A percentile compares a stretch with the other conserved stretches of the same genome.
These are phyloP conservation scores for Fusarium sp. DNA, from an alignment of 2,329 filamentous ascomycete genomes.

Conservation along the genomic window DNA sequence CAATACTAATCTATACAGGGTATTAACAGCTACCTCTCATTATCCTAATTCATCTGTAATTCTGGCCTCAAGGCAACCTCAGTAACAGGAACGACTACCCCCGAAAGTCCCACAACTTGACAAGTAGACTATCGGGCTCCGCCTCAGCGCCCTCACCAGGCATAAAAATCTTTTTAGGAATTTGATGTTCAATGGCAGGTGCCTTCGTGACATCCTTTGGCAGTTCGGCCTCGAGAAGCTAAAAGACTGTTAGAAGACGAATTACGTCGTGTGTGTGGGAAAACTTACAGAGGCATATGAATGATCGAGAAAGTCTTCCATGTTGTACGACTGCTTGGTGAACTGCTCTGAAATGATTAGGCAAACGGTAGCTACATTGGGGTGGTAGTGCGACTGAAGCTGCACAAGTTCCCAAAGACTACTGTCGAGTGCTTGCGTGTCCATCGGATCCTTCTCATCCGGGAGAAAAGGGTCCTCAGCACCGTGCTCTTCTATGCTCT, in stretches of 20 bases:
- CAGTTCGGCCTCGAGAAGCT: conserved; percentile 87
- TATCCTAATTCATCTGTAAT: background rate
- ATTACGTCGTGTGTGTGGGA: background rate
- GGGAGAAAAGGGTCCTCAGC: conserved; percentile 78
- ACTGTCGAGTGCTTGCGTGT: conserved; percentile 88
- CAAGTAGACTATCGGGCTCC: conserved; percentile 63
- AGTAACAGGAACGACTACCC: background rate
- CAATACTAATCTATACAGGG: conserved; percentile 6
- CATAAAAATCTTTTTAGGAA: conserved; percentile 83
- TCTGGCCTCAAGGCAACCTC: conserved; percentile 20
- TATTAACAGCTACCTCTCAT: conserved; percentile 22
- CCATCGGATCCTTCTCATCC: conserved; percentile 81
- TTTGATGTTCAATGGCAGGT: conserved; percentile 92
- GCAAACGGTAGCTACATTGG: conserved; percentile 92
- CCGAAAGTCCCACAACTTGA: conserved; percentile 69
- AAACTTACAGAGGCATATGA: conserved; percentile 80
- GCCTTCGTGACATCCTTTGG: conserved; percentile 83
- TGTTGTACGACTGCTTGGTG: conserved; percentile 91
- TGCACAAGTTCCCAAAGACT: conserved; percentile 95
- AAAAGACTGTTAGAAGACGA: background rate
- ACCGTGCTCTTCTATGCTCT: conserved; percentile 67
- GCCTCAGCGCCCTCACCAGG: conserved; percentile 57
- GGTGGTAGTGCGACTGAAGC: conserved; percentile 92
- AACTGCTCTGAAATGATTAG: conserved; percentile 97
- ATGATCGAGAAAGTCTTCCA: conserved; percentile 98